Percentiles rank a stretch among this genome's conserved stretches.
phyloP scores from a whole-genome alignment of 2,329 filamentous ascomycete genomes.

The Clonostachys sp. region DNA sequence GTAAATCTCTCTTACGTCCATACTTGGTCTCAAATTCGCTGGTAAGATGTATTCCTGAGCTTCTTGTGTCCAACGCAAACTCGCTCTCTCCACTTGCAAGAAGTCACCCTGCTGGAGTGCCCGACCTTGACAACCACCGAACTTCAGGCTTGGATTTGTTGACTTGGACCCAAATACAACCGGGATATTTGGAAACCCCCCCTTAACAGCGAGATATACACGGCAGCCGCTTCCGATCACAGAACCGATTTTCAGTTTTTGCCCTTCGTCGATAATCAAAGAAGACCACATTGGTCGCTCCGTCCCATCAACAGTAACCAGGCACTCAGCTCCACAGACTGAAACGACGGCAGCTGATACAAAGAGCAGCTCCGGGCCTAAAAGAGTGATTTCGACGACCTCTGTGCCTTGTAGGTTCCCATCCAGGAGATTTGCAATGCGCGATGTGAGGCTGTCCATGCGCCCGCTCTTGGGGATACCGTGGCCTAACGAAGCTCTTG shows the following conservation, averaged over 20 bases:
- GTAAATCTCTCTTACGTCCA: slow-evolving; percentile 9
- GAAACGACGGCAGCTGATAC: slow-evolving; percentile 47
- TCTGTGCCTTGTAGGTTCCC: slow-evolving; percentile 48
- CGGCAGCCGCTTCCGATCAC: slow-evolving; percentile 46
- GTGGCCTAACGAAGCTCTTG: slow-evolving; percentile 46
- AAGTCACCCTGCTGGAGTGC: slow-evolving; percentile 48
- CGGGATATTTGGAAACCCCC: slow-evolving; percentile 34
- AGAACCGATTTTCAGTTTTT: slow-evolving; percentile 45
- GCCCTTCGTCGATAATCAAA: slow-evolving; percentile 40
- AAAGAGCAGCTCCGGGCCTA: slow-evolving; percentile 54
- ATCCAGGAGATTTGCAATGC: slow-evolving; percentile 54
- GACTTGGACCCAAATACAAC: slow-evolving; percentile 55
- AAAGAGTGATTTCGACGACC: slow-evolving; percentile 55
- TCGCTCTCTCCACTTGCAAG: slow-evolving; percentile 26
- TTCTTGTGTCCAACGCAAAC: slow-evolving; percentile 3
- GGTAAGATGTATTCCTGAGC: slow-evolving; percentile 11
- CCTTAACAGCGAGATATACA: slow-evolving; percentile 50
- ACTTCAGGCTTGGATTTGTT: slow-evolving; percentile 50
- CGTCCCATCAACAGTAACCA: slow-evolving; percentile 42
- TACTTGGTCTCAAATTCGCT: not conserved
- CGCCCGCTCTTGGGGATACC: slow-evolving; percentile 56
- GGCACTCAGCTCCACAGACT: slow-evolving; percentile 50
- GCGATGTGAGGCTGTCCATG: slow-evolving; percentile 54
- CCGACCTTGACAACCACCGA: slow-evolving; percentile 57
- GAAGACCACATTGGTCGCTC: slow-evolving; percentile 50